Conservation (phyloP, 495 filamentous ascomycete genomes). For the Penicillium tannophilum region DNA sequence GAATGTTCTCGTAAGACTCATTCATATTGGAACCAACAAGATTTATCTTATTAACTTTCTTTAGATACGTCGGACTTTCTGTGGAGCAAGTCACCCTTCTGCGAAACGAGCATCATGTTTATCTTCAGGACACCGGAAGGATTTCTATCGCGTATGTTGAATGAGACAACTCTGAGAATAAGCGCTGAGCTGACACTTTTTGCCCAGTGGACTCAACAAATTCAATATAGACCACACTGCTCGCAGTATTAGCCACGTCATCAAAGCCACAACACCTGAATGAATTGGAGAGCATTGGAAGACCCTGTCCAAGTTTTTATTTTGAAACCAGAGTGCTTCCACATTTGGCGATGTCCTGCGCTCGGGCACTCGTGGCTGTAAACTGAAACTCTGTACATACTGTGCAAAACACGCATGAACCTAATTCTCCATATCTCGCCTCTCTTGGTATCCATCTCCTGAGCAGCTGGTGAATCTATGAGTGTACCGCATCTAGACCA, state of each 20-base stretch:
- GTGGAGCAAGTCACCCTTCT: conserved; percentile 18
- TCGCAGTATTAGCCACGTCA: conserved; percentile 18
- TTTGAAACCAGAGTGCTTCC: too few relatives aligned
- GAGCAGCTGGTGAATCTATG: too few relatives aligned
- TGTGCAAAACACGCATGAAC: too few relatives aligned
- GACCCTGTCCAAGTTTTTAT: too few relatives aligned
- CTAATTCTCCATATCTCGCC: too few relatives aligned
- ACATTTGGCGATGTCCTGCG: too few relatives aligned
- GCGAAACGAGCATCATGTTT: conserved; percentile 16
- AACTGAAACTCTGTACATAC: too few relatives aligned
- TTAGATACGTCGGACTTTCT: conserved; percentile 19
- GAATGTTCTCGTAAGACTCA: conserved; percentile 23
- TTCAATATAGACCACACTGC: conserved; percentile 19
- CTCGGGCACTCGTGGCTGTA: too few relatives aligned
- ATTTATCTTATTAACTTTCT: conserved; percentile 3
- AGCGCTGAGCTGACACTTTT: neutral
- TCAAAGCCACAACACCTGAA: conserved; percentile 11
- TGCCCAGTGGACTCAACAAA: conserved; percentile 16
- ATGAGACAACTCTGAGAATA: neutral
- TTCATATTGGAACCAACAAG: neutral
- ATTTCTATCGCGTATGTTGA: conserved; percentile 23
- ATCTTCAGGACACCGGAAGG: conserved; percentile 21
- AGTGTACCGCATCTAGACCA: too few relatives aligned
- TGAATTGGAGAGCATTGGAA: too few relatives aligned
- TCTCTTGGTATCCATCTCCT: too few relatives aligned